phyloP scores from a whole-genome alignment of 495 filamentous ascomycete genomes.

The Hypoxylon trugodes region DNA sequence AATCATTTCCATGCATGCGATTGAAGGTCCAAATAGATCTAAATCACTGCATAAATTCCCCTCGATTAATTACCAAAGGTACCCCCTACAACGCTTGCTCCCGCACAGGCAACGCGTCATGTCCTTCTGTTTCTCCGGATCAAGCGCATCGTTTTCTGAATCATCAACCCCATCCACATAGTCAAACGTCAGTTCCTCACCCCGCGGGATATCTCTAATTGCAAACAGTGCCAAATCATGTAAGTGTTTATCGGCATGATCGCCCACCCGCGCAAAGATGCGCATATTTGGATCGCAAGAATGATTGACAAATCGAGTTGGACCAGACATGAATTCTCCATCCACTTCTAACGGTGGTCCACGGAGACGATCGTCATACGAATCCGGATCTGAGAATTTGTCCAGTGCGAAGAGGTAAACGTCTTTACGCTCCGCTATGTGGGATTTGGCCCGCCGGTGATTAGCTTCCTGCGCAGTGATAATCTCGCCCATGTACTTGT shows the following conservation, averaged over 20 bases:
- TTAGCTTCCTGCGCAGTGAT: slow-evolving; percentile 77
- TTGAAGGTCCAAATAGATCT: too few species aligned
- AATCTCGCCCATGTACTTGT: slow-evolving; percentile 88
- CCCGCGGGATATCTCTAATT: slow-evolving; percentile 68
- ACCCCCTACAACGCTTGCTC: slow-evolving; percentile 70
- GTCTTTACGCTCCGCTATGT: slow-evolving; percentile 58
- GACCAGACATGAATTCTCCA: slow-evolving; percentile 63
- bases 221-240: slow-evolving; percentile 94
- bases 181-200: slow-evolving; percentile 86
- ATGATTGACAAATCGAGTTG: slow-evolving; percentile 78
- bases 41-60: too few species aligned
- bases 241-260: slow-evolving; percentile 74
- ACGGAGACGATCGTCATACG: slow-evolving; percentile 51
- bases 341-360: slow-evolving; percentile 60
- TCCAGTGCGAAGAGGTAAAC: slow-evolving; percentile 88
- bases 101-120: slow-evolving; percentile 74
- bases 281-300: slow-evolving; percentile 77
- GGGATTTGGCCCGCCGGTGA: slow-evolving; percentile 63
- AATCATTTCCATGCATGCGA: too few species aligned
- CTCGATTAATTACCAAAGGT: slow-evolving; percentile 63
- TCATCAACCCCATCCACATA: slow-evolving; percentile 70
- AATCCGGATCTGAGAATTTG: slow-evolving; percentile 68
- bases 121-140: slow-evolving; percentile 54
- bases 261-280: slow-evolving; percentile 82
- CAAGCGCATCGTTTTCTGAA: slow-evolving; percentile 57